These are phyloP conservation scores for Mycosphaerella arachidis DNA, from an alignment of 2,329 filamentous ascomycete species.

Conservation along the genomic window DNA sequence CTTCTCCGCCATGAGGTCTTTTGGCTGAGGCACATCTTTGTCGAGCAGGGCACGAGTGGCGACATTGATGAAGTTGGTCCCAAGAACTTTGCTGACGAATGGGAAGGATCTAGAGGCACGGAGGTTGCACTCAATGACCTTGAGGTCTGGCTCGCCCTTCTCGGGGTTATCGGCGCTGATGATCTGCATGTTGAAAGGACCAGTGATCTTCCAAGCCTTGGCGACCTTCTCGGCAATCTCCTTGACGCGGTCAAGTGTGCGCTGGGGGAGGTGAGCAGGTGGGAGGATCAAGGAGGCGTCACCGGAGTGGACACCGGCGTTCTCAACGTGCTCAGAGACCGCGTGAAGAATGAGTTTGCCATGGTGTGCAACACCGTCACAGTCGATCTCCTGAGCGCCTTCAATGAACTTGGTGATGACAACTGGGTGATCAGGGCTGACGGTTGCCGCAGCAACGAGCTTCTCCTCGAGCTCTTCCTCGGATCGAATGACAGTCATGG, in stretches of 20 bases:
- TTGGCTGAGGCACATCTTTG: conserved; percentile 75
- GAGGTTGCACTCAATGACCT: conserved; percentile 98
- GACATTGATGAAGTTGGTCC: conserved; percentile 92
- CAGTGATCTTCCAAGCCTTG: conserved; percentile 93
- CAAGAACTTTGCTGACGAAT: conserved; percentile 95
- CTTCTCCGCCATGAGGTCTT: conserved; percentile 83
- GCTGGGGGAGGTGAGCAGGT: conserved; percentile 71
- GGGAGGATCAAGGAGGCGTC: conserved; percentile 93
- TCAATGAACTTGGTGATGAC: conserved; percentile 99
- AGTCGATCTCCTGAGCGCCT: conserved; percentile 91
- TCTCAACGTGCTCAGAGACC: conserved; percentile 91
- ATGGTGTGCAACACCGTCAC: conserved; percentile 83
- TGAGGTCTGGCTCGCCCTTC: conserved; percentile 70
- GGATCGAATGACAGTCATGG: conserved; percentile 94
- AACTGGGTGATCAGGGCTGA: conserved; percentile 94
- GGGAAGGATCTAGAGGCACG: conserved; percentile 97
- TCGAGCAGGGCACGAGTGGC: conserved; percentile 89
- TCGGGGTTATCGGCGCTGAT: conserved; percentile 82
- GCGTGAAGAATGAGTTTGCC: conserved; percentile 88
- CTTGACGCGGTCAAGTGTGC: conserved; percentile 81
- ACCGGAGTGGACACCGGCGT: conserved; percentile 95
- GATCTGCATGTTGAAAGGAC: conserved; percentile 99
- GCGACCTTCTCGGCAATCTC: conserved; percentile 95
- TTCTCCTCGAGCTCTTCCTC: conserved; percentile 90
- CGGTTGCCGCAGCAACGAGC: conserved; percentile 80